Evolutionary conservation across 345 rosid species (phyloP).

Genomic region (Pelargonium nanum): DNA sequence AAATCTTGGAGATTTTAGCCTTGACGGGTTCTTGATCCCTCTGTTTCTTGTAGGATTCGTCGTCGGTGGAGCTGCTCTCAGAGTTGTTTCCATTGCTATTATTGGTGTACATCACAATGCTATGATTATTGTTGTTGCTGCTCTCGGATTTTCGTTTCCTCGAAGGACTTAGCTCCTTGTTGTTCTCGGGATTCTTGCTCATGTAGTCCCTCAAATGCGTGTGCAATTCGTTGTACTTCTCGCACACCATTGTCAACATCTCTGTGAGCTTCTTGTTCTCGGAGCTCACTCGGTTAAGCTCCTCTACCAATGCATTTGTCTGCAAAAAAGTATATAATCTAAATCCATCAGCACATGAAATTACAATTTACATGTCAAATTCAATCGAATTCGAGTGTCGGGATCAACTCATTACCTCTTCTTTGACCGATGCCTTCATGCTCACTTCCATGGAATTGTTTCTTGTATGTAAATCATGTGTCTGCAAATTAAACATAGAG

Average conservation of each 20-base stretch:
- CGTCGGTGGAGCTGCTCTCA: slow-evolving; percentile 88
- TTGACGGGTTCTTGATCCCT: slow-evolving; percentile 58
- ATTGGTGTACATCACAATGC: slow-evolving; percentile 17
- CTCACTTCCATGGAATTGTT: slow-evolving; percentile 25
- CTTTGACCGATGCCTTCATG: slow-evolving; percentile 23
- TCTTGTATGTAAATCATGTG: slow-evolving; percentile 13
- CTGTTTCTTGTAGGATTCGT: slow-evolving; percentile 66
- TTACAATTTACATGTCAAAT: not conserved
- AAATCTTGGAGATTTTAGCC: slow-evolving; percentile 51
- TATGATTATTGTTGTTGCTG: slow-evolving; percentile 20
- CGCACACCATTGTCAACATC: slow-evolving; percentile 64
- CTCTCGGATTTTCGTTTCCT: slow-evolving; percentile 70
- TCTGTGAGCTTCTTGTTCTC: slow-evolving; percentile 85
- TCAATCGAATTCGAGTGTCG: not conserved
- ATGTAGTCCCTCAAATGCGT: slow-evolving; percentile 48
- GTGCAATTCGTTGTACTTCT: slow-evolving; percentile 60
- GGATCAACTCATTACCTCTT: slow-evolving; percentile 23
- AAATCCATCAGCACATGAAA: not conserved
- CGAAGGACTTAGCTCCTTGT: slow-evolving; percentile 38
- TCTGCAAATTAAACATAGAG: slow-evolving; percentile 17
- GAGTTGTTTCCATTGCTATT: too few species aligned
- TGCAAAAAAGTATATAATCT: slow-evolving; percentile 6
- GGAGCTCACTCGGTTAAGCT: slow-evolving; percentile 59
- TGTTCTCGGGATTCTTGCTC: slow-evolving; percentile 33
- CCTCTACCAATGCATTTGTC: slow-evolving; percentile 58